These are phyloP conservation scores for Brassica napus DNA, from an alignment of 345 rosid genomes.

Conservation along the genomic window Da-Ae NC_063442.1:11738001-11738500, in stretches of 20 bases:
- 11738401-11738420: not conserved
- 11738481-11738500: constrained; percentile 9
- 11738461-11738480: not conserved
- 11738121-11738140: not conserved
- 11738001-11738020: no score
- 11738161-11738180: not conserved
- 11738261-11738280: constrained; percentile 42
- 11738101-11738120: not conserved
- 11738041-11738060: no score
- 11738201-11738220: not conserved
- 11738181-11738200: not conserved
- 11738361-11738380: constrained; percentile 18
- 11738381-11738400: constrained; percentile 14
- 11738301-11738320: constrained; percentile 25
- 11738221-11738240: constrained; percentile 21
- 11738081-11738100: no score
- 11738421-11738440: not conserved
- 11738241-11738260: constrained; percentile 46
- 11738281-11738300: constrained; percentile 51
- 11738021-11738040: no score
- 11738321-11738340: constrained; percentile 43
- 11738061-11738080: no score
- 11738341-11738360: constrained; percentile 5
- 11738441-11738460: constrained; percentile 14
- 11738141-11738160: not conserved